These are phyloP conservation scores for Amylocystis lapponica DNA, from an alignment of 768 basidiomycete species.

Conservation along the genomic window DNA sequence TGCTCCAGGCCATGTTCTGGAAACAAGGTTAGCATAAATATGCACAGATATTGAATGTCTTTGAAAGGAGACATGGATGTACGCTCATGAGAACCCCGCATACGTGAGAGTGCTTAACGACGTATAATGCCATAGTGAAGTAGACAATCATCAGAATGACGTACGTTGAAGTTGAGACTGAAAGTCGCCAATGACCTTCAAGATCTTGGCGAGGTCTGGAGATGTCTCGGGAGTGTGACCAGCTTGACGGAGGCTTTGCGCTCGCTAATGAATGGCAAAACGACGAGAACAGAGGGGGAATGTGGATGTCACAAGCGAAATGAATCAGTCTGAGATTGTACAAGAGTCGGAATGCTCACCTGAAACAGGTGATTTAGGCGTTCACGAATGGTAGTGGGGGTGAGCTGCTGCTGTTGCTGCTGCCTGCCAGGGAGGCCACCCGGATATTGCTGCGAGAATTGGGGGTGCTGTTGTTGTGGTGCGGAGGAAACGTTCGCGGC, in stretches of 20 bases:
- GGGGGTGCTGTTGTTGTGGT: conserved; percentile 16
- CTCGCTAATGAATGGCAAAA: too few relatives aligned
- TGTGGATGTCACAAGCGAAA: background rate
- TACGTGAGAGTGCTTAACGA: too few relatives aligned
- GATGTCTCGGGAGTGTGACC: conserved; percentile 42
- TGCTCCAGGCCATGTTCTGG: conserved; percentile 4
- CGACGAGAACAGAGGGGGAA: too few relatives aligned
- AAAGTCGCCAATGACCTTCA: conserved; percentile 31
- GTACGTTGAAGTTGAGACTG: conserved; percentile 26
- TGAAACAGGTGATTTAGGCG: conserved; percentile 23
- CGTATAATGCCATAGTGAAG: too few relatives aligned
- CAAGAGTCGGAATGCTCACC: conserved; percentile 12
- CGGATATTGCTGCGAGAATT: conserved; percentile 10
- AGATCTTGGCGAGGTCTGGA: conserved; percentile 37
- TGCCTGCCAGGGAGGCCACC: too few relatives aligned
- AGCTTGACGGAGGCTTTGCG: conserved; percentile 34
- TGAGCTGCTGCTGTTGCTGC: conserved; percentile 10
- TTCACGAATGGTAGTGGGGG: conserved; percentile 8
- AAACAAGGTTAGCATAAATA: too few relatives aligned
- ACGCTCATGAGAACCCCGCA: too few relatives aligned
- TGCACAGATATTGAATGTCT: too few relatives aligned
- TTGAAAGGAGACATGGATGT: too few relatives aligned
- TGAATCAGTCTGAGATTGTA: background rate
- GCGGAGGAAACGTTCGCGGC: conserved; percentile 22
- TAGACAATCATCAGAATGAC: too few relatives aligned